Evolutionary conservation across 148 eudicot genomes (phyloP), one percentile per base, ranked within the genome.

Genomic region (Chenopodium album): DNA sequence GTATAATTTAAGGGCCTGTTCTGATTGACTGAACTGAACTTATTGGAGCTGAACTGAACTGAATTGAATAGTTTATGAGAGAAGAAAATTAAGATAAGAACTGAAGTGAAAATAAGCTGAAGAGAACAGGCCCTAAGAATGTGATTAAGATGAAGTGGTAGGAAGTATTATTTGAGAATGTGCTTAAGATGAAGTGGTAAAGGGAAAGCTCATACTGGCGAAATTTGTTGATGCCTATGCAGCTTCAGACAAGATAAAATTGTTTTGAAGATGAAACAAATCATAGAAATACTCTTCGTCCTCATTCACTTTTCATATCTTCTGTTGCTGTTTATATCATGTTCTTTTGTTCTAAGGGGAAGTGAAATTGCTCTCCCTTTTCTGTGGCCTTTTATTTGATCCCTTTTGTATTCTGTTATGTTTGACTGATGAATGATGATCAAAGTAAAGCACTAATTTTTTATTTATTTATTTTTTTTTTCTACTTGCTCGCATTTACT

Each of bases 341-440:
- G 48, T 62, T 46, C 44, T 73, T 62, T 46, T 71, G 69, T 37
- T 50, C 1, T 0, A 65, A 13, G 22, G 47, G 32, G 26, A 44
- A 50, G 48, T 71, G 70, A 29, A 31, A 64, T 63, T 44, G 48
- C 50, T 32, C 48, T 41, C 11, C 13, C 34, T 74, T 71, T 73
- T 41, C 6, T 64, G 5, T 48, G 34, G 67, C 31, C 22, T 75
- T 67, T 52, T 64, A 2, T 73, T 66, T 65, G 68, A 74, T 74
- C 8, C 60, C 66, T 74, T 28, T n/a, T 4, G 22, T 11, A 32
- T 50, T 16, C 17, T 73, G 63, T 79, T 37, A 64, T 52, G 16
- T 28, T 56, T 70, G 60, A 78, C 67, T 69, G 60, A 73, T 28
- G 54, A 44, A 74, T 59, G 47, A 73, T 28, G 28, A 56, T 74